These are phyloP conservation scores for Ascochyta rabiei DNA, from an alignment of 2,329 filamentous ascomycete genomes.

Conservation along the genomic window DNA sequence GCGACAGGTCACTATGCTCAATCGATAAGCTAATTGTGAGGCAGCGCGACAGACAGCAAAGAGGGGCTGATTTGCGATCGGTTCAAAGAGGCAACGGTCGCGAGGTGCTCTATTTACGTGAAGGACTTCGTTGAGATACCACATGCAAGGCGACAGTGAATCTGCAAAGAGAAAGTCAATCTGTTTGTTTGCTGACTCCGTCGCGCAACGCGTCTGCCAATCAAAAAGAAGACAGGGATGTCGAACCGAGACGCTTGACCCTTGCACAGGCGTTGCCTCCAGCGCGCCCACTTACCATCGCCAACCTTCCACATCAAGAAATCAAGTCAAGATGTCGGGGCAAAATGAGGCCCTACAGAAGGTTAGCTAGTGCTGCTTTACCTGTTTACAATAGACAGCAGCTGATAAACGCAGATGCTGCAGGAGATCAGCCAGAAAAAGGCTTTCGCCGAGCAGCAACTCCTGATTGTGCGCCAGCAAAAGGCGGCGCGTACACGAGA, in stretches of 20 bases:
- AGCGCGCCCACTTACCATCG: conserved; percentile 16
- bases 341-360: conserved; percentile 93
- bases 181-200: conserved; percentile 14
- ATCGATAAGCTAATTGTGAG: conserved; percentile 12
- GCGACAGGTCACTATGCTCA: conserved; percentile 17
- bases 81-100: not conserved
- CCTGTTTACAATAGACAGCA: not conserved
- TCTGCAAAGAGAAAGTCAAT: not conserved
- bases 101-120: not conserved
- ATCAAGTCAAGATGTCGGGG: conserved; percentile 74
- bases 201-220: conserved; percentile 20
- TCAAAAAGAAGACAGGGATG: conserved; percentile 21
- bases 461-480: conserved; percentile 82
- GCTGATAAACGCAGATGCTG: conserved; percentile 66
- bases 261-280: conserved; percentile 18
- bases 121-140: not conserved
- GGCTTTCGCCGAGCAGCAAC: conserved; percentile 87
- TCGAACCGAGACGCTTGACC: conserved; percentile 33
- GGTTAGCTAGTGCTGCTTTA: conserved; percentile 58
- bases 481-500: conserved; percentile 86
- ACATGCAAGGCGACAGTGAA: not conserved
- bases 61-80: not conserved
- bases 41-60: not conserved
- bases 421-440: conserved; percentile 94
- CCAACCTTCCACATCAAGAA: conserved; percentile 18